Percentiles rank a stretch among this genome's conserved stretches.
Conservation (phyloP, 257 asterid species). For the Prunella vulgaris region DNA sequence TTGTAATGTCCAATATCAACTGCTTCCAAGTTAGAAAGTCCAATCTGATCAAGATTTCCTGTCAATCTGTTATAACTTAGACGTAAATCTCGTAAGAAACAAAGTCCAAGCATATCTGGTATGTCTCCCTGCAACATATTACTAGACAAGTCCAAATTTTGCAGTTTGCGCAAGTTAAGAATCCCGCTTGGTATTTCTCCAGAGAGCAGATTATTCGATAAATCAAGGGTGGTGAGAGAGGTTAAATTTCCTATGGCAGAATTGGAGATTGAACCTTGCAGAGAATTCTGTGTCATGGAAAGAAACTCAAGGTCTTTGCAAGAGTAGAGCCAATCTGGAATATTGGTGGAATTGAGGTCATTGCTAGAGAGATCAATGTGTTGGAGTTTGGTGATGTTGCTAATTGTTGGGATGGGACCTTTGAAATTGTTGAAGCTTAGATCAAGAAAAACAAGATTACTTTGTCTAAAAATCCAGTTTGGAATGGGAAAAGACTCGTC, state of each 20-base stretch:
- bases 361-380: slow-evolving; percentile 8
- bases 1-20: not conserved
- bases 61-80: not conserved
- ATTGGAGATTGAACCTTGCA: too few relatives aligned
- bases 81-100: not conserved
- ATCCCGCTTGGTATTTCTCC: not conserved
- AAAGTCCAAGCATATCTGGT: not conserved
- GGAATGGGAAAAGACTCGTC: not conserved
- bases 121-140: not conserved
- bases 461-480: slow-evolving; percentile 30
- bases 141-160: not conserved
- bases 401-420: too few relatives aligned
- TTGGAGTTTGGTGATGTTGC: slow-evolving; percentile 26
- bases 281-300: not conserved
- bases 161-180: not conserved
- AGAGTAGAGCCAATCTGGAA: slow-evolving; percentile 35
- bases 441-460: slow-evolving; percentile 23
- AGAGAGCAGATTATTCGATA: not conserved
- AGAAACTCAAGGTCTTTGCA: slow-evolving; percentile 24
- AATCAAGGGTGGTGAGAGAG: too few relatives aligned
- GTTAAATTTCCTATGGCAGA: too few relatives aligned
- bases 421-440: not conserved
- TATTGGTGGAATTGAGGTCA: too few relatives aligned
- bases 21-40: not conserved
- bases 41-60: not conserved